phyloP scores from a whole-genome alignment of 306 rosid genomes.

The Styphnolobium japonicum region DNA sequence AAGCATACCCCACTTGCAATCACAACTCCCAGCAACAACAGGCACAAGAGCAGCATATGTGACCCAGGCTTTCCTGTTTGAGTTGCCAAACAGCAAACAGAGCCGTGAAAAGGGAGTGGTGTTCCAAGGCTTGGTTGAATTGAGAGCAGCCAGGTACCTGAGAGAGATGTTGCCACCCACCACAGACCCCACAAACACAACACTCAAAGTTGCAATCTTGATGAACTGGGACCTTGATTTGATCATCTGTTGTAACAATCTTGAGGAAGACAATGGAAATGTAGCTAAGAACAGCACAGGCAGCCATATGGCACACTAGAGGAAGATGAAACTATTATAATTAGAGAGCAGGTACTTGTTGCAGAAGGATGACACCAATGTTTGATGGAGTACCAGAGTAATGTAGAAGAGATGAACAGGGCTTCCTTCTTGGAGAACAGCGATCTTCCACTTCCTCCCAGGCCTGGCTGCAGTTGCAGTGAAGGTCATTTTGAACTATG shows the following conservation, averaged over 20 bases:
- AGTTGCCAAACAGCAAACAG: slow-evolving; percentile 86
- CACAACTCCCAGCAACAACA: slow-evolving; percentile 95
- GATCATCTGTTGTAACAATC: slow-evolving; percentile 76
- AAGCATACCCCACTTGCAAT: slow-evolving; percentile 96
- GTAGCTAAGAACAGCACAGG: slow-evolving; percentile 92
- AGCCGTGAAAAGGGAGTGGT: slow-evolving; percentile 96
- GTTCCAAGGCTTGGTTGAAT: slow-evolving; percentile 92
- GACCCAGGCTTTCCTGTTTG: slow-evolving; percentile 93
- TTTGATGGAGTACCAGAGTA: slow-evolving; percentile 88
- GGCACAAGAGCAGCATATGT: slow-evolving; percentile 96
- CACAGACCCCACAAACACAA: slow-evolving; percentile 88
- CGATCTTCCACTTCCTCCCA: no score
- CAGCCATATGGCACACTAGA: slow-evolving; percentile 98
- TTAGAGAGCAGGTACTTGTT: slow-evolving; percentile 89
- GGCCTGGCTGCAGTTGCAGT: no score
- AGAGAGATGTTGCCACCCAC: slow-evolving; percentile 95
- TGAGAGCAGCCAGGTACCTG: slow-evolving; percentile 85
- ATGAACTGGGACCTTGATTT: slow-evolving; percentile 81
- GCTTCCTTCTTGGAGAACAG: slow-evolving; percentile 45
- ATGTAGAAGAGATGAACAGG: slow-evolving; percentile 64
- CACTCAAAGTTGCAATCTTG: slow-evolving; percentile 78
- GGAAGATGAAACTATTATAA: slow-evolving; percentile 92
- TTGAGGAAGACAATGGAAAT: slow-evolving; percentile 77
- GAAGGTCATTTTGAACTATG: no score
- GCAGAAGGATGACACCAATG: slow-evolving; percentile 89